phyloP scores from a whole-genome alignment of 768 basidiomycete genomes.

The Terana coerulea region DNA sequence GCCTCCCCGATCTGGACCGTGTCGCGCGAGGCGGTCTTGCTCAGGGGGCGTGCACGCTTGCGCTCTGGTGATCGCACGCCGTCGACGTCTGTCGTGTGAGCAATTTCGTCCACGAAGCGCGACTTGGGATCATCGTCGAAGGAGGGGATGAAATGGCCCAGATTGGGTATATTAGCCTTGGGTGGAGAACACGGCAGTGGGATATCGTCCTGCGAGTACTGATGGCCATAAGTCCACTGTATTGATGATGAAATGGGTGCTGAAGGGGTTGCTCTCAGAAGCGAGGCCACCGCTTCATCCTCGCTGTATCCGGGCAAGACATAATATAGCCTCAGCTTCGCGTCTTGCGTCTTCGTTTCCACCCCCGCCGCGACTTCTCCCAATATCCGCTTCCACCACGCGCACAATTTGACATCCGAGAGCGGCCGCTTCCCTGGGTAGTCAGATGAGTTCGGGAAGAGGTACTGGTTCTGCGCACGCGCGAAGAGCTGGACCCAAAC shows the following conservation, averaged over 20 bases:
- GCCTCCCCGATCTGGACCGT: slow-evolving; percentile 10
- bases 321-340: slow-evolving; percentile 46
- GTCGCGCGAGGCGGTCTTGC: neutral
- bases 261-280: slow-evolving; percentile 35
- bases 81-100: slow-evolving; percentile 60
- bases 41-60: slow-evolving; percentile 47
- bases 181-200: slow-evolving; percentile 48
- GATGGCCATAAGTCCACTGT: slow-evolving; percentile 77
- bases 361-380: slow-evolving; percentile 49
- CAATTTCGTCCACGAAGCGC: slow-evolving; percentile 89
- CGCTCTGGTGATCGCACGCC: slow-evolving; percentile 55
- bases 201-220: slow-evolving; percentile 48
- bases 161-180: slow-evolving; percentile 35
- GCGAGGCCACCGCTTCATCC: slow-evolving; percentile 58
- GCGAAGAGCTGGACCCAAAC: slow-evolving; percentile 90
- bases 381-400: slow-evolving; percentile 88
- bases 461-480: slow-evolving; percentile 84
- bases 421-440: slow-evolving; percentile 67
- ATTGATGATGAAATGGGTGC: slow-evolving; percentile 13
- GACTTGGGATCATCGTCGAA: slow-evolving; percentile 98
- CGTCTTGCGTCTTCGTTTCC: slow-evolving; percentile 24
- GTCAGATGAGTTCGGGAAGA: slow-evolving; percentile 86
- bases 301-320: slow-evolving; percentile 68
- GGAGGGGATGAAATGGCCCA: slow-evolving; percentile 79
- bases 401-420: slow-evolving; percentile 75